Evolutionary conservation across 2,329 filamentous ascomycete species (phyloP).

Genomic region (Claviceps africana): DNA sequence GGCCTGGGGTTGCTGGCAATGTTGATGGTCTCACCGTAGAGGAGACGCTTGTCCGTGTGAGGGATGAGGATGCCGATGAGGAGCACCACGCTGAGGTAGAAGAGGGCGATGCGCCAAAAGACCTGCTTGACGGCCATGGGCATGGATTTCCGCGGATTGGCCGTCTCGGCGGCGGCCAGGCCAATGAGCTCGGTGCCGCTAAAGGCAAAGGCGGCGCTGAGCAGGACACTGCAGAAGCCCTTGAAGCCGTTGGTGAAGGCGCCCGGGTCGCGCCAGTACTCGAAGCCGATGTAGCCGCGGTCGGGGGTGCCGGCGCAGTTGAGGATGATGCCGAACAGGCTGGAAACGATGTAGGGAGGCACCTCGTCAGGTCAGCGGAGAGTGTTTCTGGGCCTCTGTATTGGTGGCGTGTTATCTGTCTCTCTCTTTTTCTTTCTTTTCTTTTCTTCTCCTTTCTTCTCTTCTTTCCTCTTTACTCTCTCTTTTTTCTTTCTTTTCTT

Average conservation of each 20-base stretch:
- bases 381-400: too few relatives aligned
- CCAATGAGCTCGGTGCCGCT: constrained; percentile 13
- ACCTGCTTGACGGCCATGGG: constrained; percentile 13
- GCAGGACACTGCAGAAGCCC: constrained; percentile 11
- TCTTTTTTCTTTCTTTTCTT: too few relatives aligned
- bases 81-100: constrained; percentile 11
- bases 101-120: constrained; percentile 12
- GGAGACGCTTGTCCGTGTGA: constrained; percentile 9
- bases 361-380: not conserved
- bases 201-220: constrained; percentile 10
- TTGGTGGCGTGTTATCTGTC: too few relatives aligned
- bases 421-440: too few relatives aligned
- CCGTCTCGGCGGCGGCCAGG: constrained; percentile 12
- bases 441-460: too few relatives aligned
- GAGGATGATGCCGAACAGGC: constrained; percentile 11
- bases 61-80: constrained; percentile 11
- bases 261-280: constrained; percentile 12
- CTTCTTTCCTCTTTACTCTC: too few relatives aligned
- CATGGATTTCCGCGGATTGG: constrained; percentile 12
- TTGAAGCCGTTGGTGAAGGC: constrained; percentile 12
- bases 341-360: too few relatives aligned
- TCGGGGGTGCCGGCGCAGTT: constrained; percentile 10
- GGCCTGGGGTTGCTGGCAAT: too few relatives aligned
- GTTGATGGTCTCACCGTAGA: not conserved
- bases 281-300: constrained; percentile 10